Conservation (phyloP, 371 early-diverging fungal genomes). For the Lichtheimia ornata region DNA sequence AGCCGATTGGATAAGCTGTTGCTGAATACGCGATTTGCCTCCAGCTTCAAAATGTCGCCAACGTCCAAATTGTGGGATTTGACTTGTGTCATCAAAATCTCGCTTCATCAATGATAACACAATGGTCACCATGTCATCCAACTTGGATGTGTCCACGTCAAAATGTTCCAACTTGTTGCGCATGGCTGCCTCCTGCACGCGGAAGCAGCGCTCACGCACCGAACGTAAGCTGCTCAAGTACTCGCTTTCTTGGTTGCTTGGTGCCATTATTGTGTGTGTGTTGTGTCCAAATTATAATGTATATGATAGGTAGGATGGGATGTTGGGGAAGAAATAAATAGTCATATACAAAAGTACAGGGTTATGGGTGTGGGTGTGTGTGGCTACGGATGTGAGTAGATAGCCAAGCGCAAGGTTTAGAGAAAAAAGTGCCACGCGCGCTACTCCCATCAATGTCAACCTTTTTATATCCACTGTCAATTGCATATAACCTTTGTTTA, state of each 20-base stretch:
- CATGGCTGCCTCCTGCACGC: constrained; percentile 67
- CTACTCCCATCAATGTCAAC: too few species aligned
- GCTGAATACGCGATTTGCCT: constrained; percentile 53
- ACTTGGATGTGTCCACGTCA: constrained; percentile 65
- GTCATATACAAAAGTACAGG: background rate
- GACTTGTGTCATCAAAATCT: constrained; percentile 58
- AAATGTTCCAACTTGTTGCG: constrained; percentile 67
- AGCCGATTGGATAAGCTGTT: constrained; percentile 49
- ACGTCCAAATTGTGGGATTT: constrained; percentile 85
- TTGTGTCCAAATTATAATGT: constrained; percentile 5
- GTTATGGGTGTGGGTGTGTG: too few species aligned
- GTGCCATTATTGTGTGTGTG: constrained; percentile 16
- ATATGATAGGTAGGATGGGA: too few species aligned
- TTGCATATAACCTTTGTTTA: too few species aligned
- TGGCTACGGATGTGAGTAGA: too few species aligned
- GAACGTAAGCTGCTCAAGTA: constrained; percentile 74
- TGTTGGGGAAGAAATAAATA: constrained; percentile 1
- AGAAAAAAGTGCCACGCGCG: too few species aligned
- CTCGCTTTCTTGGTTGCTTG: constrained; percentile 19
- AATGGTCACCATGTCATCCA: constrained; percentile 69
- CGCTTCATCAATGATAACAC: constrained; percentile 76
- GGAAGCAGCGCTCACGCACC: constrained; percentile 75
- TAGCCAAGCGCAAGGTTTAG: too few species aligned
- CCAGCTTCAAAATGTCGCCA: constrained; percentile 89
- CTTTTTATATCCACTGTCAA: too few species aligned